Evolutionary conservation across 2,329 filamentous ascomycete genomes (phyloP), one percentile per base, ranked within the genome.

Genomic region (Moelleriella libera): DNA sequence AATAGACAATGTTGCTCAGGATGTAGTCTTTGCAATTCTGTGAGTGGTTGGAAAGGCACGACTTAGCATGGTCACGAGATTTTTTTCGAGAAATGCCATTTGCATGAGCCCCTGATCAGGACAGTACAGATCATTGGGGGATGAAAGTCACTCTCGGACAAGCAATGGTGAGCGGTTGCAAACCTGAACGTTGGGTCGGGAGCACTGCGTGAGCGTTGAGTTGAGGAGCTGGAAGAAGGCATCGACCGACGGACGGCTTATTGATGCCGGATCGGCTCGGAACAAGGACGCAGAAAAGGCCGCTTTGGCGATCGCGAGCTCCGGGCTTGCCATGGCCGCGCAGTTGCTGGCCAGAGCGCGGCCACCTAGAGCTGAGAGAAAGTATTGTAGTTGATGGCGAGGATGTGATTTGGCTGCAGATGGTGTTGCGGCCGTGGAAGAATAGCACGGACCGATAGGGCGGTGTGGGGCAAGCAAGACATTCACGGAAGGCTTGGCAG

Each of bases 11-110:
- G 68, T 88, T 78, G 57, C 75, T 74, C 60, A 88, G 67, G 58
- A 90, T 82, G 87, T 87, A 94, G 67, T 77, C 73, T 76, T 89
- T 94, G 76, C 85, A 89, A 72, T 79, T 85, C 88, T 94, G 50
- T 55, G 46, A 51, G 50, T 50, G 50, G 42, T 14, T 30, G 28
- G 45, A 28, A 42, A 44, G 37, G 30, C 40, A 46, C n/a, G 45
- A 28, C 53, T 55, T 53, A 55, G 52, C 47, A 47, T 47, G 47
- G 44, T 42, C 41, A 46, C 49, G 43, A 48, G 50, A 43, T 41
- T 32, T 31, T 4, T 28, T 44, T 31, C 42, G 45, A 52, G 48
- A 50, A 42, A 41, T 14, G 40, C 28, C 21, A 28, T 11, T 10
- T 47, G 30, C 7, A 32, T 30, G 8, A 11, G 21, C 44, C 42